Percentiles rank a stretch among this genome's conserved stretches.
Evolutionary conservation across 2,329 filamentous ascomycete genomes (phyloP).

Genomic region (Pyricularia sp.): DNA sequence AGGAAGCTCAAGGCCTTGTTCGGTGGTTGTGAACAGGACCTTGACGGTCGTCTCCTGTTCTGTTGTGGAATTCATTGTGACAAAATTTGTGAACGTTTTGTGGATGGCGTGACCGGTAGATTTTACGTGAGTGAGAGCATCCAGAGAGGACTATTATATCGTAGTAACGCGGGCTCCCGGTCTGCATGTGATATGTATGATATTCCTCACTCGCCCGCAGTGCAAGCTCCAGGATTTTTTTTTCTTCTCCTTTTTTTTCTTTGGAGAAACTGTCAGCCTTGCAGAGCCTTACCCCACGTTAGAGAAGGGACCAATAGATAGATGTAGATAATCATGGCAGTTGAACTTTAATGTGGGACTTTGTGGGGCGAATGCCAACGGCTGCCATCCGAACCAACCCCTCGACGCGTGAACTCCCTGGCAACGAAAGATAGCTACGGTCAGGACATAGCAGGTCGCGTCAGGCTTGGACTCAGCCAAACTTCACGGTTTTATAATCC

Average conservation of each 20-base stretch:
- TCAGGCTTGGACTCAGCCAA: not conserved
- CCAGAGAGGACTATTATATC: not conserved
- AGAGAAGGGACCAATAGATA: not conserved
- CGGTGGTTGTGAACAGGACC: constrained; percentile 54
- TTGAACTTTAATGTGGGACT: not conserved
- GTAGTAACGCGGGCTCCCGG: not conserved
- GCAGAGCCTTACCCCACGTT: constrained; percentile 9
- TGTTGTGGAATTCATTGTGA: constrained; percentile 14
- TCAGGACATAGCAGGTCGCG: not conserved
- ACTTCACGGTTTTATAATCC: not conserved
- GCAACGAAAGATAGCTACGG: not conserved
- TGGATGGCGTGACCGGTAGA: not conserved
- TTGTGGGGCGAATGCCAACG: not conserved
- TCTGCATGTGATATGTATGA: not conserved
- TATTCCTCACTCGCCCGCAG: not conserved
- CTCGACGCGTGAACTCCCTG: not conserved
- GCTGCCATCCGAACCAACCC: not conserved
- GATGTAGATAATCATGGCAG: not conserved
- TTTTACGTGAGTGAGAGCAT: not conserved
- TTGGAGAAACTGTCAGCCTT: constrained; percentile 3
- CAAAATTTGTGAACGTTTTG: not conserved
- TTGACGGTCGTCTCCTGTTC: constrained; percentile 40
- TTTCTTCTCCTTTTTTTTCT: constrained; percentile 10
- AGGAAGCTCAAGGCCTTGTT: constrained; percentile 47
- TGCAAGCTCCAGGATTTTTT: constrained; percentile 1